These are phyloP conservation scores for Piper longum DNA, from an alignment of 164 flowering plant genomes.

Conservation along the genomic window DNA sequence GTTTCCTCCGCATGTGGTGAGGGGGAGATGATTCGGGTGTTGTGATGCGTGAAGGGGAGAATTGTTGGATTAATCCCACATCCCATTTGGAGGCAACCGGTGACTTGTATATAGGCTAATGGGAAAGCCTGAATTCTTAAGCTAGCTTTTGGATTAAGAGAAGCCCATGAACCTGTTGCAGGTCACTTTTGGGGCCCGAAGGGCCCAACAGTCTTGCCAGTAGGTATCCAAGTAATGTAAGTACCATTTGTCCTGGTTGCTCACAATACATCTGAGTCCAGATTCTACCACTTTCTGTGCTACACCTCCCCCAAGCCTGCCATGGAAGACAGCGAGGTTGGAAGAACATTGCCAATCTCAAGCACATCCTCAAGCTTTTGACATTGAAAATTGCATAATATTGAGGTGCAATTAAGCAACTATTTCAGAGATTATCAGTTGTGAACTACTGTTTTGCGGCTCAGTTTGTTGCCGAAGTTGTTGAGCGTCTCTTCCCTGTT, in stretches of 20 bases:
- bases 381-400: neutral
- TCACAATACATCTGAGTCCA: conserved; percentile 74
- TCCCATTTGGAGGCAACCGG: no score
- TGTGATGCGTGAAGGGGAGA: no score
- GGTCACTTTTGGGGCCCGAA: no score
- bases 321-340: neutral
- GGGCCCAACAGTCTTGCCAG: no score
- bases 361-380: neutral
- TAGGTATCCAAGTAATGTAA: conserved; percentile 55
- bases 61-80: no score
- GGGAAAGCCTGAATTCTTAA: no score
- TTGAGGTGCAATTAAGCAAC: neutral
- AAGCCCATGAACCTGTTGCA: no score
- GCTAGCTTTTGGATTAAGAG: no score
- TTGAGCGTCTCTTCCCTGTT: conserved; percentile 92
- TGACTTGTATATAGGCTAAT: no score
- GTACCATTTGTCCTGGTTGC: conserved; percentile 87
- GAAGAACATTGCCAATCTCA: neutral
- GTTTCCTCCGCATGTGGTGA: no score
- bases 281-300: conserved; percentile 48
- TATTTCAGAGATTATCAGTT: conserved; percentile 43
- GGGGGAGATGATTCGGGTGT: no score
- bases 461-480: conserved; percentile 55
- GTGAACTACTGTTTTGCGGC: conserved; percentile 67
- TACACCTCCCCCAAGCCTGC: conserved; percentile 68